phyloP scores from a whole-genome alignment of 495 filamentous ascomycete genomes.

The Lophiotrema nucula region DNA sequence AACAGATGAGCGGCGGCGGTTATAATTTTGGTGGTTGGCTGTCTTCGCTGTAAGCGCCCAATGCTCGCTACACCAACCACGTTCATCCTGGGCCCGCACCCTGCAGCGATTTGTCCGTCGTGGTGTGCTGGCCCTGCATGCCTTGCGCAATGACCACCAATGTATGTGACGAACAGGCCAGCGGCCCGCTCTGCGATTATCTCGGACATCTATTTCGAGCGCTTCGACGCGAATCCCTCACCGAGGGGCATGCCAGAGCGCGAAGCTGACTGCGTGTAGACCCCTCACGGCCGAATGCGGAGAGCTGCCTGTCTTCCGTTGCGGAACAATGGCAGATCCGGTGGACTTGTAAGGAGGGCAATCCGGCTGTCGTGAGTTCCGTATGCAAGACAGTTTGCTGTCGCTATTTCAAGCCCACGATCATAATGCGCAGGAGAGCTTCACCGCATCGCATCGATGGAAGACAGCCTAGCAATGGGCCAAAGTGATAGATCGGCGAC shows the following conservation, averaged over 20 bases:
- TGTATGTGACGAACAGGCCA: conserved; percentile 34
- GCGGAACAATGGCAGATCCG: background rate
- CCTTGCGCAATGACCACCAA: conserved; percentile 22
- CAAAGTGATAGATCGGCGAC: no score
- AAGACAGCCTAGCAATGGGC: no score
- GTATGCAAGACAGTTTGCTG: conserved; percentile 11
- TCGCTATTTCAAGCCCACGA: conserved; percentile 17
- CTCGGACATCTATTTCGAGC: conserved; percentile 31
- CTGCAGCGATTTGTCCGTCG: conserved; percentile 19
- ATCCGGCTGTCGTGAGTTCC: conserved; percentile 22
- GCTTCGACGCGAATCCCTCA: background rate
- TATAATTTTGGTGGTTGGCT: conserved; percentile 34
- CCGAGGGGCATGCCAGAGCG: background rate
- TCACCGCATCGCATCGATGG: no score
- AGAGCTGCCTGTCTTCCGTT: conserved; percentile 7
- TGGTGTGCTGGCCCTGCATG: conserved; percentile 19
- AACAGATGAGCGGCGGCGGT: conserved; percentile 24
- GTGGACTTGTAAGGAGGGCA: background rate
- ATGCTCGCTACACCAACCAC: conserved; percentile 29
- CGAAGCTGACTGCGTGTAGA: conserved; percentile 3
- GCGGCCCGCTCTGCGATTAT: conserved; percentile 28
- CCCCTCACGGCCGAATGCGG: background rate
- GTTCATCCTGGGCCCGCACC: conserved; percentile 7
- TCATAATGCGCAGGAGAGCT: background rate
- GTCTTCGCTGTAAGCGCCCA: conserved; percentile 30